phyloP scores from a whole-genome alignment of 441 rosid species.

The California macrophylla region DNA sequence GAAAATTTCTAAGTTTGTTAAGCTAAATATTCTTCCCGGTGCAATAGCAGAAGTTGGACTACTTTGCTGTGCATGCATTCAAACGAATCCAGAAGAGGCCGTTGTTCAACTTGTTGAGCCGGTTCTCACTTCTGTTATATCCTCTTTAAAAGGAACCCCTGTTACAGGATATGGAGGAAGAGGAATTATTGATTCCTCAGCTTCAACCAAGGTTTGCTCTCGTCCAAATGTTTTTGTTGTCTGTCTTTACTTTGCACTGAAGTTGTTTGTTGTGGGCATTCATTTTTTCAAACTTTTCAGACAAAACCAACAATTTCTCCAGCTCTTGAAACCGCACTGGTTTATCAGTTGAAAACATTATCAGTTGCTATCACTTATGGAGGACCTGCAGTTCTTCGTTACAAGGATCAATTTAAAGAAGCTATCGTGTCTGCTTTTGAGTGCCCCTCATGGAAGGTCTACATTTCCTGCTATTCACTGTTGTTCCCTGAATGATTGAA shows the following conservation, averaged over 20 bases:
- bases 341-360: slow-evolving; percentile 80
- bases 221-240: slow-evolving; percentile 21
- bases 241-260: slow-evolving; percentile 12
- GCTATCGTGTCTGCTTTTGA: slow-evolving; percentile 79
- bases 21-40: slow-evolving; percentile 94
- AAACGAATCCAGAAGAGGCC: slow-evolving; percentile 91
- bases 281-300: slow-evolving; percentile 31
- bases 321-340: slow-evolving; percentile 90
- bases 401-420: slow-evolving; percentile 66
- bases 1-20: slow-evolving; percentile 91
- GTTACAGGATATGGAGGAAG: slow-evolving; percentile 88
- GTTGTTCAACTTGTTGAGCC: slow-evolving; percentile 80
- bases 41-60: slow-evolving; percentile 99
- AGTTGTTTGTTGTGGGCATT: slow-evolving; percentile 19
- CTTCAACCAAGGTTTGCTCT: slow-evolving; percentile 56
- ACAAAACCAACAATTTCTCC: slow-evolving; percentile 80
- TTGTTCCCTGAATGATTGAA: slow-evolving; percentile 10
- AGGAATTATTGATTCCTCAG: slow-evolving; percentile 38
- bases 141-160: slow-evolving; percentile 88
- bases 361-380: slow-evolving; percentile 89
- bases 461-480: slow-evolving; percentile 12
- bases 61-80: slow-evolving; percentile 97
- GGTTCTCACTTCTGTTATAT: slow-evolving; percentile 59
- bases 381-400: slow-evolving; percentile 73
- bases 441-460: slow-evolving; percentile 97